These are phyloP conservation scores for Periconia digitata DNA, from an alignment of 2,329 filamentous ascomycete genomes.

Conservation along the genomic window DNA sequence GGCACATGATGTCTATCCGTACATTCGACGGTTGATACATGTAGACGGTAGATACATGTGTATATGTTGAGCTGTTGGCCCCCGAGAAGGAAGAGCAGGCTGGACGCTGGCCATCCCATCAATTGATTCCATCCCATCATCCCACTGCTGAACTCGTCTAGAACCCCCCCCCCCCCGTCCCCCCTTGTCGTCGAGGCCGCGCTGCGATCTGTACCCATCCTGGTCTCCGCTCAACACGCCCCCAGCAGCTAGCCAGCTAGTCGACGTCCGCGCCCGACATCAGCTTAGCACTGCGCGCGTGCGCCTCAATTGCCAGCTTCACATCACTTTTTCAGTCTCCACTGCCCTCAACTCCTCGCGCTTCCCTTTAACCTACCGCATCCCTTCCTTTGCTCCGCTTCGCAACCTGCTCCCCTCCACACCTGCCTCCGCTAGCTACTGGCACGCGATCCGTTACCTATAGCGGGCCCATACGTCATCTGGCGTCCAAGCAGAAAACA, in stretches of 20 bases:
- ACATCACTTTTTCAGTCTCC: neutral
- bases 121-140: too few relatives aligned
- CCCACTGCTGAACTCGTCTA: neutral
- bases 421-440: neutral
- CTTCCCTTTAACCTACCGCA: neutral
- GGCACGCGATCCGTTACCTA: conserved; percentile 5
- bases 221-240: too few relatives aligned
- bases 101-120: neutral
- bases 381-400: neutral
- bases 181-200: too few relatives aligned
- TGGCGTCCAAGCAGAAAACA: conserved; percentile 4
- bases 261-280: conserved; percentile 21
- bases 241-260: too few relatives aligned
- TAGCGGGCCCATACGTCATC: conserved; percentile 16
- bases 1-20: too few relatives aligned
- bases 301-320: neutral
- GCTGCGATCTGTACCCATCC: neutral
- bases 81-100: neutral
- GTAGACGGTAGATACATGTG: too few relatives aligned
- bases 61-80: neutral
- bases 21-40: too few relatives aligned
- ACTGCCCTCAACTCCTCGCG: neutral
- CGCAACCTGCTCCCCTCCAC: neutral
- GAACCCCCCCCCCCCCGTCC: neutral
- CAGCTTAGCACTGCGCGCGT: conserved; percentile 8